Conservation (phyloP, 2,329 filamentous ascomycete genomes). For the Venturiaceae sp. region DNA sequence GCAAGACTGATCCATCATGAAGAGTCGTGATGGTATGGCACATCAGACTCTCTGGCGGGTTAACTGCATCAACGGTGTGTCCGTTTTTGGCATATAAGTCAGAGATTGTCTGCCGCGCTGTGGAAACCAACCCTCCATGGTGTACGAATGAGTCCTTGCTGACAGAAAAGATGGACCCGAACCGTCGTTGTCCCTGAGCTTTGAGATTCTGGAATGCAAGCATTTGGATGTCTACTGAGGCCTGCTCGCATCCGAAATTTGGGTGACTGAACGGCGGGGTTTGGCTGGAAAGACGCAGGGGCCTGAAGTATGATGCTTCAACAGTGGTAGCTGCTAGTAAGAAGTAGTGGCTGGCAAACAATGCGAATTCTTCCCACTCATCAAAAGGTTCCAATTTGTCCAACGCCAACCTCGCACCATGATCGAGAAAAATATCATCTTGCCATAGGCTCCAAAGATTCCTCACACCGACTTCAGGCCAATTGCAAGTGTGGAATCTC, state of each 20-base stretch:
- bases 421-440: conserved; percentile 40
- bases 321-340: conserved; percentile 51
- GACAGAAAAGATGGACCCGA: conserved; percentile 14
- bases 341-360: conserved; percentile 80
- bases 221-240: neutral
- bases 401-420: conserved; percentile 52
- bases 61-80: neutral
- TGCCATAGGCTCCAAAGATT: conserved; percentile 81
- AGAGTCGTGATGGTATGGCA: conserved; percentile 69
- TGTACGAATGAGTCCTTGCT: conserved; percentile 25
- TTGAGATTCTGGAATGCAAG: neutral
- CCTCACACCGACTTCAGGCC: conserved; percentile 50
- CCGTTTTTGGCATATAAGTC: conserved; percentile 24
- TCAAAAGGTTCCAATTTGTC: conserved; percentile 80
- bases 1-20: conserved; percentile 47
- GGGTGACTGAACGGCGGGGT: too few relatives aligned
- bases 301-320: neutral
- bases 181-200: conserved; percentile 8
- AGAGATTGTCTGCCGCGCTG: conserved; percentile 38
- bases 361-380: conserved; percentile 88
- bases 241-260: too few relatives aligned
- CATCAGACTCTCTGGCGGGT: conserved; percentile 41
- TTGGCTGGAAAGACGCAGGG: neutral
- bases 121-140: conserved; percentile 37
- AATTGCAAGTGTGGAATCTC: conserved; percentile 63